Evolutionary conservation across 768 basidiomycete species (phyloP), one percentile per base, ranked within the genome.

Genomic region (Mycena haematopus): DNA sequence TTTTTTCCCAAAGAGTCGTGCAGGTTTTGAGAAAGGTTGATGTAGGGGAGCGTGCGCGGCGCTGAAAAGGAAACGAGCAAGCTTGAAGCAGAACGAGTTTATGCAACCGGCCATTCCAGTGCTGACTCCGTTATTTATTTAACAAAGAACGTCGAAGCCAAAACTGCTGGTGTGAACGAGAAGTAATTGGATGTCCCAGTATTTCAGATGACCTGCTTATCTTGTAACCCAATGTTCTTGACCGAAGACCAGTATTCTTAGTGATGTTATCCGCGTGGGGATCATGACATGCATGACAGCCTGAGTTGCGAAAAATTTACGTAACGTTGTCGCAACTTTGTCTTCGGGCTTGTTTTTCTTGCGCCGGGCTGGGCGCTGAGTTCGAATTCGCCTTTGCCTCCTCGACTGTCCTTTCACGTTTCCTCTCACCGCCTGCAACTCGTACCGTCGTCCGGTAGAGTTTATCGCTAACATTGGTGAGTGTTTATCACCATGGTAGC

Each of bases 391-490:
- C 56, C 45, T n/a, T n/a, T n/a, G n/a, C 40, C 15, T 57, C 1
- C 31, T 44, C 50, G 31, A 58, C 63, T 60, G 58, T 65, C 58
- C 31, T 65, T 64, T 64, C 63, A 25, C 56, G 47, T 54, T 61
- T 56, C 44, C 31, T 14, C 60, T 15, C 36, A 40, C 52, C 5
- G 35, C 15, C 40, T 51, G 24, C 24, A 35, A 27, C 46, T 17
- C 17, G 15, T 25, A 35, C 40, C 47, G 47, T 45, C 11, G 9
- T 24, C n/a, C 5, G 31, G 14, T 15, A 21, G 8, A 11, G 19
- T 57, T 52, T 33, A 58, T 19, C 38, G n/a, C n/a, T n/a, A n/a
- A n/a, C n/a, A n/a, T 54, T 51, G 49, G 61, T 66, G 59, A 51
- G 62, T 58, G 6, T 19, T 15, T n/a, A 3, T 24, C 58, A 53